Percentiles rank a stretch among this genome's conserved stretches.
Evolutionary conservation across 2,329 filamentous ascomycete species (phyloP).

Genomic region (Colletotrichum neosansevieriae): DNA sequence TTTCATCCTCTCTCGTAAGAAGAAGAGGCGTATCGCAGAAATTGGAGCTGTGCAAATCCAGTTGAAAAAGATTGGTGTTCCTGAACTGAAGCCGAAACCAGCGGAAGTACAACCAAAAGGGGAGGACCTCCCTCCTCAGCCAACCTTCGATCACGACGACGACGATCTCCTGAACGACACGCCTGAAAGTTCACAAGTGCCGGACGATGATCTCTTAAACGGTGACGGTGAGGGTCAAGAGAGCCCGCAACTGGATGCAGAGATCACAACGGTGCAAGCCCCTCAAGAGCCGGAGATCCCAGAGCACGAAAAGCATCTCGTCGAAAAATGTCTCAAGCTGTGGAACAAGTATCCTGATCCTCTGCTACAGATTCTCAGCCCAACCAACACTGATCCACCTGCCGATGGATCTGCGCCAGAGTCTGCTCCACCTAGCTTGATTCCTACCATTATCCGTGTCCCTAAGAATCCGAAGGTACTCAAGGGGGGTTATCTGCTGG

Average conservation of each 20-base stretch:
- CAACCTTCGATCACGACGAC: slow-evolving; percentile 62
- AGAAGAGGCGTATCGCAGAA: slow-evolving; percentile 79
- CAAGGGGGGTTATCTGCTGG: slow-evolving; percentile 89
- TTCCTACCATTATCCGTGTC: slow-evolving; percentile 81
- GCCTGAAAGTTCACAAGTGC: slow-evolving; percentile 63
- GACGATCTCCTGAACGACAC: slow-evolving; percentile 70
- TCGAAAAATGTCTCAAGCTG: slow-evolving; percentile 70
- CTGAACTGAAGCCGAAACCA: slow-evolving; percentile 53
- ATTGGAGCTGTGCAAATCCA: slow-evolving; percentile 80
- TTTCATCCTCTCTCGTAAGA: slow-evolving; percentile 81
- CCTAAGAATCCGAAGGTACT: slow-evolving; percentile 84
- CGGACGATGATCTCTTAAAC: slow-evolving; percentile 48
- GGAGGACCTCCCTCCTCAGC: slow-evolving; percentile 51
- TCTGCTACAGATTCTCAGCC: slow-evolving; percentile 65
- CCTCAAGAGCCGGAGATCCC: slow-evolving; percentile 52
- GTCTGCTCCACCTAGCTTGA: slow-evolving; percentile 70
- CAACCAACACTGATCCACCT: slow-evolving; percentile 76
- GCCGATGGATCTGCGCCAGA: slow-evolving; percentile 67
- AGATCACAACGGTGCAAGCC: slow-evolving; percentile 42
- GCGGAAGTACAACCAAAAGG: slow-evolving; percentile 52
- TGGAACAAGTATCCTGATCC: slow-evolving; percentile 74
- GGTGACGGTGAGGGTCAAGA: slow-evolving; percentile 42
- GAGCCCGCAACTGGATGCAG: slow-evolving; percentile 44
- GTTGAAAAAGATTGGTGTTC: slow-evolving; percentile 68
- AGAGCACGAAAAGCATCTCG: slow-evolving; percentile 59